Base-by-base conservation (phyloP, 1,284 basidiomycete genomes). In the Cerrena zonata region DNA sequence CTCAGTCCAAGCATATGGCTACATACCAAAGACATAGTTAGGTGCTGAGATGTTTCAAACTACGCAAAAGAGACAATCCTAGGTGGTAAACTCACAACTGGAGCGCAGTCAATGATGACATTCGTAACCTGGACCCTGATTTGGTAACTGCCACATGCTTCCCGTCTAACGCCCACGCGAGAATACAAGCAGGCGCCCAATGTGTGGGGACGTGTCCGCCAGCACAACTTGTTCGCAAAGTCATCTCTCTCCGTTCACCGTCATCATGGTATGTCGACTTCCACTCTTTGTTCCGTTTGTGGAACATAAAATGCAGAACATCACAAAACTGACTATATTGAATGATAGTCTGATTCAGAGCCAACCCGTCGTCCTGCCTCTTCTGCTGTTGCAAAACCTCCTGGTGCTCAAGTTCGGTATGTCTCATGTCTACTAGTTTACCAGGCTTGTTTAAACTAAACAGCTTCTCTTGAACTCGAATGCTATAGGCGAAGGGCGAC, bases 351-450 rank as follows among this genome's bases (percentile, higher is more conserved):
- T 52, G 69, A 70, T 59, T 70, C 69, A 47, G 69, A 70, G 45
- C 50, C 63, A 25, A 42, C 64, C 47, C 65, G 63, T 39, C 54
- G 59, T 38, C 53, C 64, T 38, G 49, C 61, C 13, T 26, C 56
- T 23, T 56, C 66, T 48, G 74, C 72, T 44, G 78, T 86, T 51
- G 80, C 80, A 49, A 85, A 80, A 67, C 86, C 87, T 15, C 82
- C 84, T 59, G 86, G 85, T 62, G 82, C 84, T 57, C 84, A 87
- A 69, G 80, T 90, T 70, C 80, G 87, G 87, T 89, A 59, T 53
- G 82, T 73, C 24, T 40, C 34, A 30, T 48, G 11, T 37, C 24
- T 39, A 34, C 7, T 18, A 15, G 15, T 2, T 36, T 38, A 15
- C 30, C 7, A 34, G 30, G 7, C 30, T 7, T 23, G 22, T 12